Conservation (phyloP, 129 eudicot genomes). For the Silybum marianum region DNA sequence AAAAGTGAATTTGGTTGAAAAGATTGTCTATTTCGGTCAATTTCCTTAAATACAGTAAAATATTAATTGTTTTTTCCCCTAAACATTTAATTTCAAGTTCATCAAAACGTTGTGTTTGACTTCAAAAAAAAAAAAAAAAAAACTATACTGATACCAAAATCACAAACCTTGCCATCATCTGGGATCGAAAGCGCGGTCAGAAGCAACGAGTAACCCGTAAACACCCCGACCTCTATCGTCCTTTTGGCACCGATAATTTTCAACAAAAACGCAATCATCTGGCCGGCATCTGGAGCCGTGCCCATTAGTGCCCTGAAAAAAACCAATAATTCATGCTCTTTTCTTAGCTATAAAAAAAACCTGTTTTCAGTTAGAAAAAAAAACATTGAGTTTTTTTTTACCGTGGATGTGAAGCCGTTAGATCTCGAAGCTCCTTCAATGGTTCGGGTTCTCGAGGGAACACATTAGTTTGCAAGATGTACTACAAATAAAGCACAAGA, state of each 20-base stretch:
- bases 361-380: neutral
- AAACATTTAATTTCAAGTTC: no score
- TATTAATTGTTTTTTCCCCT: no score
- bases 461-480: constrained; percentile 55
- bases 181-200: constrained; percentile 49
- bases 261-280: constrained; percentile 32
- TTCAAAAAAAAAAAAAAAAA: no score
- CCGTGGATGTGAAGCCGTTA: constrained; percentile 56
- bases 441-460: constrained; percentile 62
- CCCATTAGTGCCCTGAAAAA: constrained; percentile 42
- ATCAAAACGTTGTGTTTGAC: neutral
- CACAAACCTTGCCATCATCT: constrained; percentile 50
- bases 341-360: neutral
- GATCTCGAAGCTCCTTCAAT: constrained; percentile 58
- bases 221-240: constrained; percentile 46
- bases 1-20: no score
- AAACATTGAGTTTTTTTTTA: constrained; percentile 20
- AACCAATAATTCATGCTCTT: neutral
- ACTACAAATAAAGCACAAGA: constrained; percentile 29
- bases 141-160: neutral
- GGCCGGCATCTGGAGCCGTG: constrained; percentile 48
- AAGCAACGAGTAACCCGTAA: constrained; percentile 49
- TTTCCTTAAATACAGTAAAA: no score
- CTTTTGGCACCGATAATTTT: constrained; percentile 31
- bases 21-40: no score